Evolutionary conservation across 768 basidiomycete species (phyloP), one percentile per base, ranked within the genome.

Genomic region (Russula virescens): DNA sequence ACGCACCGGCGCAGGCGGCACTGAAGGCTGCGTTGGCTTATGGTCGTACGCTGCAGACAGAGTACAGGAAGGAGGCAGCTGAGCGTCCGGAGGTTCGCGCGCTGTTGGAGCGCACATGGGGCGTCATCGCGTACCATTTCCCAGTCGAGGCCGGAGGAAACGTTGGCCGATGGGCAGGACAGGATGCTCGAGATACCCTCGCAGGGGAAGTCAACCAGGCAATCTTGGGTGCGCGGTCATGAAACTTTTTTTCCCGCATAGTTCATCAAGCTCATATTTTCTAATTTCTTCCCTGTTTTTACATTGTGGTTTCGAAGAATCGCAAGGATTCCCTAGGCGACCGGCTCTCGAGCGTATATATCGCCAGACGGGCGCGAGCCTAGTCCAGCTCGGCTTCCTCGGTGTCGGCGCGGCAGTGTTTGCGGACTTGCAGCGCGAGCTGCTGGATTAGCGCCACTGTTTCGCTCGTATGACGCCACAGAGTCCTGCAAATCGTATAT

Each of bases 401-500:
- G 90, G 91, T 13, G 81, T 83, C 13, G 92, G 91, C 14, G 75
- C 82, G 34, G 92, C 92, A 34, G 89, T 89, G 19, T 91, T 89
- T 71, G 88, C 87, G 18, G 91, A 94, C 68, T 81, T 91, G 78
- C 76, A 80, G 31, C 85, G 81, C 68, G 91, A 93, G 69, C 81
- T 92, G 67, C 72, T 91, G 59, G 84, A 88, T 43, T 62, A 35
- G 49, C 19, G 18, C 19, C 25, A 19, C 26, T 9, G 21, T 18
- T 7, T 55, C 52, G 13, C 13, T 25, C 42, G 50, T 34, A 21
- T 25, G 21, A 16, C 21, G n/a, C 21, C 43, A 47, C 28, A 53
- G 45, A 23, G 31, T 31, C 31, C 23, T 16, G 26, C 34, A 53
- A 25, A 28, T 38, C 13, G 38, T 5, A 38, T 14, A 9, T 8